Evolutionary conservation across 192 early-diverging fungal species (phyloP).

Genomic region (Coemansia aciculifera): DNA sequence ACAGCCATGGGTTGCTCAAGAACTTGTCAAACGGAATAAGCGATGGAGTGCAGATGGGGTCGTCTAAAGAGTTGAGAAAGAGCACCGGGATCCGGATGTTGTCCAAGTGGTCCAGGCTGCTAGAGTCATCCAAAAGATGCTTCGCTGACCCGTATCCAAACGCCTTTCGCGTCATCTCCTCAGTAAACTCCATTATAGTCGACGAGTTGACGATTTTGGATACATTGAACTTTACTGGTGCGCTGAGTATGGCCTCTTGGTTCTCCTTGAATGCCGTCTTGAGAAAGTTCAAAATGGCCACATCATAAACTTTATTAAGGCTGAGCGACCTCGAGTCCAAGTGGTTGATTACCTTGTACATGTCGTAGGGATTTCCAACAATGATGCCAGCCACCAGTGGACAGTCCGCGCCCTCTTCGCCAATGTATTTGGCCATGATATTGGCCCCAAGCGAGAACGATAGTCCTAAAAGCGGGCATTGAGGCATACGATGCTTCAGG

Average conservation of each 20-base stretch:
- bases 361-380: constrained; percentile 87
- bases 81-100: constrained; percentile 78
- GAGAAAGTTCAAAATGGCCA: constrained; percentile 58
- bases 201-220: constrained; percentile 55
- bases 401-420: constrained; percentile 75
- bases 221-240: constrained; percentile 49
- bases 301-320: constrained; percentile 56
- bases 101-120: constrained; percentile 58
- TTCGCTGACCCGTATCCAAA: constrained; percentile 82
- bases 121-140: constrained; percentile 75
- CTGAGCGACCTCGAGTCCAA: constrained; percentile 61
- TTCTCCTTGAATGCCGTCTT: constrained; percentile 49
- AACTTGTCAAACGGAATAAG: constrained; percentile 76
- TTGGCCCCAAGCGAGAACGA: constrained; percentile 94
- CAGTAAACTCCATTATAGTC: constrained; percentile 84
- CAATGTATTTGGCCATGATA: constrained; percentile 88
- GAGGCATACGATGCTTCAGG: constrained; percentile 58
- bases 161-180: constrained; percentile 68
- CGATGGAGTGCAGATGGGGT: constrained; percentile 75
- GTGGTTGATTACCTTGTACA: constrained; percentile 58
- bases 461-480: constrained; percentile 71
- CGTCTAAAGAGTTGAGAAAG: constrained; percentile 82
- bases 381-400: constrained; percentile 74
- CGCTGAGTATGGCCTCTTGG: constrained; percentile 50
- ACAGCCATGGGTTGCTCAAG: constrained; percentile 71